Base-by-base conservation (phyloP, 108 stramenopile species). In the Nannochloropsis gaditana region DNA sequence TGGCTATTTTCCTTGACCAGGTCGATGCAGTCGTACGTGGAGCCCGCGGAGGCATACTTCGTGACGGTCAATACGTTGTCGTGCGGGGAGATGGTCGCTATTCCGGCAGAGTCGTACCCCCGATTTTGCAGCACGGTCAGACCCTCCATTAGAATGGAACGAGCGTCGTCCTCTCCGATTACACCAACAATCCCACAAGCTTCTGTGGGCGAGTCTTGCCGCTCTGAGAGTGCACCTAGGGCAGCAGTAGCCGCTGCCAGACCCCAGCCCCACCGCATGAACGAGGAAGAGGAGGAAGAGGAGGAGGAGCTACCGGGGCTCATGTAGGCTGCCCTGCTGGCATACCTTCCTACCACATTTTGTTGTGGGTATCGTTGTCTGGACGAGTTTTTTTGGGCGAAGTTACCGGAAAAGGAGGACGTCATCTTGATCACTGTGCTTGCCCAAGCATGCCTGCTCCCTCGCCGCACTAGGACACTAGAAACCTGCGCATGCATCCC, bases 101-200 rank as follows among this genome's bases (percentile, higher is more conserved):
- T 91, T 45, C 99, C 99, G 10, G 99, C 97, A 84, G 95, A 95
- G 84, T 99, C 99, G 88, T 99, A 99, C 41, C 99, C 99, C 6
- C 99, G 94, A 84, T 98, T 98, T 90, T 96, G 96, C 86, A 99
- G 91, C 84, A 98, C 94, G 41, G 94, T 93, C 81, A 99, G 90
- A 41, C 97, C 99, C 82, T 98, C 96, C 43, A 97, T 21, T 43
- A 99, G 88, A 87, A 95, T 81, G 11, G 73, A 41, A 47, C 45
- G 41, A 19, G 84, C 87, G 81, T 87, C 87, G 4, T 85, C 84
- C 19, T 41, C 79, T 43, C 87, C 87, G 11, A 87, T 84, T 15
- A 87, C 82, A 84, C 87, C 87, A 15, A 87, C 87, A 81, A 87
- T 87, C 9, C 87, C 87, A 85, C 87, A 87, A 41, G 83, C 83